Base-by-base conservation (phyloP, 2,329 filamentous ascomycete genomes). In the Hyphodiscus sp. region DNA sequence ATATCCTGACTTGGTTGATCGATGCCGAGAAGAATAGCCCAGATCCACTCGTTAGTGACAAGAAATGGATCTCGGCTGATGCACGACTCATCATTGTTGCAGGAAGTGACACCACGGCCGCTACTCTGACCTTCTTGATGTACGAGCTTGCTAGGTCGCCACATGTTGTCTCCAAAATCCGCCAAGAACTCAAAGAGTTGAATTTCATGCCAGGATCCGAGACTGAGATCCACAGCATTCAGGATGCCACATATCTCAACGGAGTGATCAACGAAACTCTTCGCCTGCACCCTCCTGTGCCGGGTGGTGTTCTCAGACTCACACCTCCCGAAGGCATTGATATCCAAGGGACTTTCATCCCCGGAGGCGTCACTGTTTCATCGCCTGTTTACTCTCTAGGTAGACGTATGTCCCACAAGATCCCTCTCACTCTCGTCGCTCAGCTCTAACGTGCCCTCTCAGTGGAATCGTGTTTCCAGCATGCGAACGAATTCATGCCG, bases 31-130 rank as follows among this genome's bases (percentile, higher is more conserved):
- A 56, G 7, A 44, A 56, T 18, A 47, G 49, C 41, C 41, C 42
- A 11, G 53, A 58, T 18, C 47, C 45, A 3, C 42, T 53, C 11
- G 41, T 29, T 20, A 49, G 20, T 44, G 53, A 57, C 2, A 45
- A 19, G 33, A 52, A 47, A 44, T 60, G 53, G 59, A 38, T 63
- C n/a, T 29, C 43, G 2, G 58, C 58, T 11, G 60, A 64, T 46
- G 47, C 58, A 13, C 54, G 55, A 2, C 55, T 65, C 20, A 62
- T 71, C 38, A 67, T 73, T 18, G 64, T 71, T 20, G 70, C 70
- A 20, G 70, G 70, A 33, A 71, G 68, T 46, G 73, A 75, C 55
- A 74, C 73, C 9, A 73, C 71, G 0, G 63, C 71, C 9, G 65
- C 68, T 0, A 67, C 69, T 1, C 57, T 76, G 42, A 67, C 69